A percentile compares a stretch with the other conserved stretches of the same genome.
Conservation (phyloP, 2,329 filamentous ascomycete genomes). For the Endoconidiophora laricicola region DNA sequence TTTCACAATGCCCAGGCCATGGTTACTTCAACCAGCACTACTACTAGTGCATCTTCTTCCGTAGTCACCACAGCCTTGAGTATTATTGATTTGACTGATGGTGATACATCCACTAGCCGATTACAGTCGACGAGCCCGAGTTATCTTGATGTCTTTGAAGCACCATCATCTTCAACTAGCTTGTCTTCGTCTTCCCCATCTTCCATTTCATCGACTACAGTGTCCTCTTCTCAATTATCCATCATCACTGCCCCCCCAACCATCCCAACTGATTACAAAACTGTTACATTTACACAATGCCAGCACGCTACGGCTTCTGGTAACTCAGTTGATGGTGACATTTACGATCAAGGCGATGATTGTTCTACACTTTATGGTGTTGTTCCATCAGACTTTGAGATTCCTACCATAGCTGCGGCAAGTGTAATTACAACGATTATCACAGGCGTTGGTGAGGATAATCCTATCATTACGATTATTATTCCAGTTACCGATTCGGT, state of each 20-base stretch:
- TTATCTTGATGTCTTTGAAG: slow-evolving; percentile 7
- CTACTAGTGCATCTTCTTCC: not conserved
- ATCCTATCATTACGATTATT: slow-evolving; percentile 10
- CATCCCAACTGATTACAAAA: slow-evolving; percentile 8
- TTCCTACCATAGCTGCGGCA: slow-evolving; percentile 1
- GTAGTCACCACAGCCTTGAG: slow-evolving; percentile 2
- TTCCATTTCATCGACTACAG: slow-evolving; percentile 1
- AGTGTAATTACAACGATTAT: slow-evolving; percentile 8
- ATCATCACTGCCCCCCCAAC: slow-evolving; percentile 4
- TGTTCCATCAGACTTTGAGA: slow-evolving; percentile 4
- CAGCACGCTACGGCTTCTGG: not conserved
- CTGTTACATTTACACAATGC: slow-evolving; percentile 9
- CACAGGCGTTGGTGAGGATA: slow-evolving; percentile 1
- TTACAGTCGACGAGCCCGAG: not conserved
- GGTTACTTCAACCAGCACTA: no score
- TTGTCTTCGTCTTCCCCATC: not conserved
- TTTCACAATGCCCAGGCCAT: no score
- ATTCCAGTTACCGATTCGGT: not conserved
- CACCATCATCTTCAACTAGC: not conserved
- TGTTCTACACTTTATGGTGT: slow-evolving; percentile 8
- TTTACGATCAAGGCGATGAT: not conserved
- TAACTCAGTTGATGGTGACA: not conserved
- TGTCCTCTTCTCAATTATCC: not conserved
- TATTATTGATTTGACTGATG: slow-evolving; percentile 9
- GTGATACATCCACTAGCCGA: not conserved